Conservation (phyloP, 345 rosid genomes). For the Boechera divaricarpa region DNA sequence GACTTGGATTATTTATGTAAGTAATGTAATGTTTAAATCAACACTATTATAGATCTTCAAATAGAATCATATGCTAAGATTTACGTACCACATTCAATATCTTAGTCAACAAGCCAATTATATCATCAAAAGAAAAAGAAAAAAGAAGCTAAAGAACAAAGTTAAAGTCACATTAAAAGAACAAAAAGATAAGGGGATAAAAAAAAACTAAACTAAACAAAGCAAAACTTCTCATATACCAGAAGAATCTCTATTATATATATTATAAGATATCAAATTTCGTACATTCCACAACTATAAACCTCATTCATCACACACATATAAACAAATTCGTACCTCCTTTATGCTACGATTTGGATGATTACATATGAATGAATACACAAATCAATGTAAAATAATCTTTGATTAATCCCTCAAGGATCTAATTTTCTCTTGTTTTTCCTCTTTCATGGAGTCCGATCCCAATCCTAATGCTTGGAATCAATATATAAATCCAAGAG, state of each 20-base stretch:
- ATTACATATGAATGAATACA: conserved; percentile 12
- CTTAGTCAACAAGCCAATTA: conserved; percentile 50
- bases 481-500: conserved; percentile 63
- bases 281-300: conserved; percentile 24
- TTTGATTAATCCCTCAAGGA: conserved; percentile 22
- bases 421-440: background rate
- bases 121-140: conserved; percentile 32
- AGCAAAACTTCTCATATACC: conserved; percentile 40
- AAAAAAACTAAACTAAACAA: background rate
- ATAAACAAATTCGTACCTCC: conserved; percentile 21
- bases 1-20: too few relatives aligned
- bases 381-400: conserved; percentile 14
- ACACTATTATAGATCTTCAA: background rate
- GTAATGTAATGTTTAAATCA: background rate
- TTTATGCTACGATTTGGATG: conserved; percentile 27
- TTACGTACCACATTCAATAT: conserved; percentile 28
- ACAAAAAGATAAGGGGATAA: conserved; percentile 23
- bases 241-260: conserved; percentile 26
- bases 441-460: conserved; percentile 45
- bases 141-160: conserved; percentile 42
- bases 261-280: conserved; percentile 19
- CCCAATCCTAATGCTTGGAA: conserved; percentile 54
- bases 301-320: conserved; percentile 16
- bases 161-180: conserved; percentile 47
- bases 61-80: conserved; percentile 21